Conservation (phyloP, 306 rosid genomes). For the peach (Prunus persica) region Prunus_persica_NCBIv2 NC_034015.1:20603001-20603500, state of each 20-base stretch:
- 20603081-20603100: background rate
- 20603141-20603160: background rate
- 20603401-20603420: conserved; percentile 99
- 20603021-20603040: background rate
- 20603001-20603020: background rate
- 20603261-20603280: background rate
- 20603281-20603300: conserved; percentile 6
- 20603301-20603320: conserved; percentile 44
- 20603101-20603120: background rate
- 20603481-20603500: background rate
- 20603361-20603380: conserved; percentile 98
- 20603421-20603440: conserved; percentile 61
- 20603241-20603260: background rate
- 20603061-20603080: background rate
- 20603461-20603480: background rate
- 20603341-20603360: conserved; percentile 98
- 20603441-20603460: background rate
- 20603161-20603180: background rate
- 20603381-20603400: conserved; percentile 97
- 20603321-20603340: conserved; percentile 94
- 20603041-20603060: background rate
- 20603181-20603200: background rate
- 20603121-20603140: background rate
- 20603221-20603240: background rate
- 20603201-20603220: background rate